A percentile compares a stretch with the other conserved stretches of the same genome.
phyloP scores from a whole-genome alignment of 1,284 basidiomycete species.

The Ustilago vetiveriae region DNA sequence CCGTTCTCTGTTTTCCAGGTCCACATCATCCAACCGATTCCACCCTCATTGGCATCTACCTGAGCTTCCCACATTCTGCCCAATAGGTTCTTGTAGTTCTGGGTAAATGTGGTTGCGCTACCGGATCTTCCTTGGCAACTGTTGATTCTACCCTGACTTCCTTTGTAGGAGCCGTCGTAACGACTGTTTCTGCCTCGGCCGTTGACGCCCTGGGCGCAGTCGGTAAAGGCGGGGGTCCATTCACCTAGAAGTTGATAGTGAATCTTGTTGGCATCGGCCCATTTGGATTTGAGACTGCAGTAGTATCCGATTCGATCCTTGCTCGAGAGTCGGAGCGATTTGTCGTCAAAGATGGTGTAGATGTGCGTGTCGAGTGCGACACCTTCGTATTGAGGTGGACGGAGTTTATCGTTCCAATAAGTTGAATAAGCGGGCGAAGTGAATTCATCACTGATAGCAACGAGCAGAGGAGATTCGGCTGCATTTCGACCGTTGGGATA shows the following conservation, averaged over 20 bases:
- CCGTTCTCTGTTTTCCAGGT: slow-evolving; percentile 76
- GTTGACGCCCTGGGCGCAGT: slow-evolving; percentile 85
- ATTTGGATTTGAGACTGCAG: slow-evolving; percentile 54
- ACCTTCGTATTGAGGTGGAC: slow-evolving; percentile 70
- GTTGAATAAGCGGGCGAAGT: slow-evolving; percentile 72
- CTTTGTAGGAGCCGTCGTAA: neutral
- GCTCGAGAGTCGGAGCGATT: slow-evolving; percentile 32
- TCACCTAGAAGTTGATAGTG: slow-evolving; percentile 64
- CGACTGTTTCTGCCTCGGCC: slow-evolving; percentile 73
- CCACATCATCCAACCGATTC: slow-evolving; percentile 83
- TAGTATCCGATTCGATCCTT: slow-evolving; percentile 55
- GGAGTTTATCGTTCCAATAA: slow-evolving; percentile 79
- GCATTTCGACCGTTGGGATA: slow-evolving; percentile 35
- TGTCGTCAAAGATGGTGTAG: slow-evolving; percentile 61
- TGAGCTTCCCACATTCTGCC: slow-evolving; percentile 87
- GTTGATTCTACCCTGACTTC: slow-evolving; percentile 70
- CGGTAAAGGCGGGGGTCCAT: slow-evolving; percentile 74
- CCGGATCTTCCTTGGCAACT: slow-evolving; percentile 80
- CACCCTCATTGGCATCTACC: slow-evolving; percentile 63
- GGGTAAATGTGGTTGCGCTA: slow-evolving; percentile 76
- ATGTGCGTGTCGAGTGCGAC: slow-evolving; percentile 77
- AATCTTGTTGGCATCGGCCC: slow-evolving; percentile 48
- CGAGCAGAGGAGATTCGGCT: slow-evolving; percentile 39
- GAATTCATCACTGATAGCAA: slow-evolving; percentile 86
- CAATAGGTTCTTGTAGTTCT: slow-evolving; percentile 83